Evolutionary conservation across 2,329 filamentous ascomycete species (phyloP).

Genomic region (Diaporthe sp.): DNA sequence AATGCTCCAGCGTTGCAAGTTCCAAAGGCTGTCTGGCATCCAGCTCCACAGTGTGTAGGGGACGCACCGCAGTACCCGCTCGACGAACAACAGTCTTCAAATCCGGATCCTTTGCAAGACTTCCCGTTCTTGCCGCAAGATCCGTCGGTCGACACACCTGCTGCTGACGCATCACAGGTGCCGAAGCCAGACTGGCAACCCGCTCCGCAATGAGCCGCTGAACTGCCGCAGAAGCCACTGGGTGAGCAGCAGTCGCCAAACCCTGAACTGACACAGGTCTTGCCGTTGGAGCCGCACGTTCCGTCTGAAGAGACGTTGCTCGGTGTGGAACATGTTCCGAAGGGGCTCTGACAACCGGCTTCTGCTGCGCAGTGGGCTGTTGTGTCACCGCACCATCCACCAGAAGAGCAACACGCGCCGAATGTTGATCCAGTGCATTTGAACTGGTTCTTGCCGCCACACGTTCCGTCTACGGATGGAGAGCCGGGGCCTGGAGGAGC

Average conservation of each 20-base stretch:
- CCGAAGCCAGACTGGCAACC: neutral
- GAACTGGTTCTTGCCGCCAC: neutral
- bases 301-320: conserved; percentile 41
- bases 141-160: neutral
- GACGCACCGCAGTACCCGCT: neutral
- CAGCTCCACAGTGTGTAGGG: conserved; percentile 1
- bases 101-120: neutral
- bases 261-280: neutral
- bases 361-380: neutral
- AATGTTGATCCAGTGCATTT: neutral
- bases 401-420: neutral
- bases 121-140: neutral
- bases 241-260: neutral
- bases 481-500: neutral
- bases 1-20: neutral
- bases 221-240: neutral
- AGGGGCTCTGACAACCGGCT: conserved; percentile 30
- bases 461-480: neutral
- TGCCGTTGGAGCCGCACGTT: conserved; percentile 1
- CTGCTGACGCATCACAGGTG: neutral
- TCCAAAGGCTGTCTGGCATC: neutral
- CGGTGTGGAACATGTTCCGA: neutral
- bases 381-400: neutral
- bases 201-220: neutral
- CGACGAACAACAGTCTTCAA: neutral